Conservation (phyloP, 1,284 basidiomycete genomes). For the Tremellales sp. region DNA sequence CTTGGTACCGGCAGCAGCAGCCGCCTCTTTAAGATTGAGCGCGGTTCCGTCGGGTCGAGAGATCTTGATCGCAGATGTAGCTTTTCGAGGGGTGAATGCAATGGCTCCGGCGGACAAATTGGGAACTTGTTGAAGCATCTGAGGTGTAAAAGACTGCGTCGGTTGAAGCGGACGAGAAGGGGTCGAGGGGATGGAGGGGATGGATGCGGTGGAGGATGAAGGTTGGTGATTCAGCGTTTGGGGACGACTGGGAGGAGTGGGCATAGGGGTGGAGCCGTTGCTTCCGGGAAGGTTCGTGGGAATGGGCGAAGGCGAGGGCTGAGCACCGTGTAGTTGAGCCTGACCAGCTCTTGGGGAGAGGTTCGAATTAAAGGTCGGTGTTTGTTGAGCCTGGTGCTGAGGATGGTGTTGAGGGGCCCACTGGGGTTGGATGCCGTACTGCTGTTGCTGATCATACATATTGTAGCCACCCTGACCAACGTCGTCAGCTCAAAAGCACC, state of each 20-base stretch:
- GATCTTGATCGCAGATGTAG: constrained; percentile 40
- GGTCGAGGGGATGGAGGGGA: constrained; percentile 31
- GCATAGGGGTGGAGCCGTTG: constrained; percentile 31
- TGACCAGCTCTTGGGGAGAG: constrained; percentile 36
- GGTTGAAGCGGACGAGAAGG: constrained; percentile 27
- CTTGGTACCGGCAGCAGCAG: constrained; percentile 22
- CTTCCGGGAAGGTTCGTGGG: constrained; percentile 27
- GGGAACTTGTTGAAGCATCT: constrained; percentile 12
- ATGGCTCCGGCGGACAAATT: constrained; percentile 33
- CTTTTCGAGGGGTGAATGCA: constrained; percentile 39
- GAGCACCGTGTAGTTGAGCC: constrained; percentile 15
- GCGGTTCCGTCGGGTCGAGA: constrained; percentile 45
- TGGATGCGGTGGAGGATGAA: constrained; percentile 23
- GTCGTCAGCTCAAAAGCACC: not conserved
- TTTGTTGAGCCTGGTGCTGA: constrained; percentile 26
- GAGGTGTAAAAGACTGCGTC: constrained; percentile 23
- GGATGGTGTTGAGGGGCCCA: constrained; percentile 32
- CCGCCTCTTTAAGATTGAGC: constrained; percentile 41
- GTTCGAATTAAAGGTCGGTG: constrained; percentile 23
- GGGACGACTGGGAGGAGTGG: constrained; percentile 38
- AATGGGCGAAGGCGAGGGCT: constrained; percentile 31
- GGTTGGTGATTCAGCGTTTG: constrained; percentile 29
- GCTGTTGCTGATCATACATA: constrained; percentile 29
- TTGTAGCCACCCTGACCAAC: constrained; percentile 19
- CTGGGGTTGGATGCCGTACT: constrained; percentile 23